A percentile compares a stretch with the other conserved stretches of the same genome.
These are phyloP conservation scores for Metschnikowia colocasiae DNA, from an alignment of 805 yeast genomes.

Conservation along the genomic window DNA sequence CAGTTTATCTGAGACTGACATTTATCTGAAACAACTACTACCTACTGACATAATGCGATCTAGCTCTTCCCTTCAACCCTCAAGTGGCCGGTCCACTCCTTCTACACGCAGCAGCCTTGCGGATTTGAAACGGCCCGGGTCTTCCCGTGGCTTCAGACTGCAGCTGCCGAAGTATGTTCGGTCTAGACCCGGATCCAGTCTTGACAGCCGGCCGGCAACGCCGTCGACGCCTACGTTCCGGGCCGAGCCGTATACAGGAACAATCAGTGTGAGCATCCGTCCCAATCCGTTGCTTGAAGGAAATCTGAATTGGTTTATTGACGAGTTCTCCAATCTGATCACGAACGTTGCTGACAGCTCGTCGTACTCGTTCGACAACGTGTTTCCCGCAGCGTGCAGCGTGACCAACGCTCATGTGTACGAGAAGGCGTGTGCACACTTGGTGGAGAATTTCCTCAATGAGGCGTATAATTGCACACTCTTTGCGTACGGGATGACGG, in stretches of 20 bases:
- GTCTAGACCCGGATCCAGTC: slow-evolving; percentile 35
- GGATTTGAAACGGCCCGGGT: slow-evolving; percentile 30
- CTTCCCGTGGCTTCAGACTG: slow-evolving; percentile 28
- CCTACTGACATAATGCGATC: slow-evolving; percentile 16
- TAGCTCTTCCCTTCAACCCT: slow-evolving; percentile 15
- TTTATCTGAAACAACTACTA: too few relatives aligned
- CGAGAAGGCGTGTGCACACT: slow-evolving; percentile 46
- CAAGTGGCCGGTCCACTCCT: slow-evolving; percentile 18
- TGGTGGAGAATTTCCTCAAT: slow-evolving; percentile 49
- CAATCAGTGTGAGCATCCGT: slow-evolving; percentile 72
- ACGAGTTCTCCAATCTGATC: slow-evolving; percentile 37
- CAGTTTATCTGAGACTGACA: too few relatives aligned
- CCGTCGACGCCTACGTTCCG: slow-evolving; percentile 37
- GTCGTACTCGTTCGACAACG: slow-evolving; percentile 69
- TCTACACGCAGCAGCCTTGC: slow-evolving; percentile 6
- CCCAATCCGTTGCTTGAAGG: slow-evolving; percentile 56
- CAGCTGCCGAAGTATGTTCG: slow-evolving; percentile 29
- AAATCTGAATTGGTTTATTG: slow-evolving; percentile 44
- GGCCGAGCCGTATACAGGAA: slow-evolving; percentile 56
- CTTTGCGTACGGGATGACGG: slow-evolving; percentile 94
- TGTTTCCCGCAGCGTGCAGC: slow-evolving; percentile 51
- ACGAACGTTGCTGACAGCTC: slow-evolving; percentile 55
- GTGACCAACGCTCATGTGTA: slow-evolving; percentile 60
- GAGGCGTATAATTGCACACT: slow-evolving; percentile 85
- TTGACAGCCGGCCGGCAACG: slow-evolving; percentile 38